phyloP scores from a whole-genome alignment of 2,329 filamentous ascomycete species.

The Lecanicillium sp. region DNA sequence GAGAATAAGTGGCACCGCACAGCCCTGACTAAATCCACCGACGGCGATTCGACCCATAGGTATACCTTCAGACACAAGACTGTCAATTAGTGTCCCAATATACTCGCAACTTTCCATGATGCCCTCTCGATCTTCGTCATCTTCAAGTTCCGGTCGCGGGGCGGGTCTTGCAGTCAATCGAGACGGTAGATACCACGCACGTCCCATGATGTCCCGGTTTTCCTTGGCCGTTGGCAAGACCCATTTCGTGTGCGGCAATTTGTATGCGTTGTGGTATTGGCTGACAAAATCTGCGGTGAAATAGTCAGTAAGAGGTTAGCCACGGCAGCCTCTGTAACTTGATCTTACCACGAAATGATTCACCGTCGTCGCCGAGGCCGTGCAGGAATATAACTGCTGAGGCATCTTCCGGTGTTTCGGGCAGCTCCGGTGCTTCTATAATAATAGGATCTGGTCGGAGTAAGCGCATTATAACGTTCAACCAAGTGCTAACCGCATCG shows the following conservation, averaged over 20 bases:
- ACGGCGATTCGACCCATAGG: background rate
- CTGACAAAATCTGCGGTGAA: background rate
- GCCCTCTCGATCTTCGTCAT: conserved; percentile 4
- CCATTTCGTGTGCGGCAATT: background rate
- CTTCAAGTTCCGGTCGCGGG: conserved; percentile 2
- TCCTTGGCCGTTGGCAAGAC: background rate
- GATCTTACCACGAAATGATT: conserved; percentile 1
- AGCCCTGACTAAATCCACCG: conserved; percentile 3
- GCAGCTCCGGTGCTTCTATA: background rate
- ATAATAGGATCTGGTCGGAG: background rate
- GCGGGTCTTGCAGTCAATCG: background rate
- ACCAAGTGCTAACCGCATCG: too few relatives aligned
- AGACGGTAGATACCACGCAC: background rate
- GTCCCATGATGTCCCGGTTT: conserved; percentile 2
- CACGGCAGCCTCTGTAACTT: too few relatives aligned
- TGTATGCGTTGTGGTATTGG: background rate
- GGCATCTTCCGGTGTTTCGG: background rate
- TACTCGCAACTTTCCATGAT: conserved; percentile 2
- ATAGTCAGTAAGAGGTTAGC: background rate
- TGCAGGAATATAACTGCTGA: conserved; percentile 4
- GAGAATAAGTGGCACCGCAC: conserved; percentile 1
- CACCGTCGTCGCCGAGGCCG: conserved; percentile 1
- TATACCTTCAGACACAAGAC: background rate
- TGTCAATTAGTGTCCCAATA: background rate
- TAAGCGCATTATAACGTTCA: background rate